These are phyloP conservation scores for Astrothelium subdiscretum DNA, from an alignment of 495 filamentous ascomycete genomes.

Conservation along the genomic window DNA sequence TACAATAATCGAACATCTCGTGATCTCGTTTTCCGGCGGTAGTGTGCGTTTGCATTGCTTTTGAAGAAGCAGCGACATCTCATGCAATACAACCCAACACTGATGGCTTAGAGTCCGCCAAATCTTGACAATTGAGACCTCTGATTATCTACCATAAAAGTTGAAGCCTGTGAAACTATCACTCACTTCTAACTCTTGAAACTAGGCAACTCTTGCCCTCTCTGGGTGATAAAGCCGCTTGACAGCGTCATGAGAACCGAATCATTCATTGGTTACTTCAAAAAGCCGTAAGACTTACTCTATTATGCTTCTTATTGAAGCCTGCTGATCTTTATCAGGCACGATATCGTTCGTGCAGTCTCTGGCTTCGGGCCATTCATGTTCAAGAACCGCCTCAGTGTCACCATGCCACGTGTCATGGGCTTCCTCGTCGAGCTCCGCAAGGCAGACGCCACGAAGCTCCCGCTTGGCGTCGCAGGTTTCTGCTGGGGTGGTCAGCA, in stretches of 20 bases:
- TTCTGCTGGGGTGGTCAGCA: slow-evolving; percentile 26
- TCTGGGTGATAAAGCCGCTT: background rate
- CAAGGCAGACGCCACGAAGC: slow-evolving; percentile 13
- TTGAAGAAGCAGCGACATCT: too few species aligned
- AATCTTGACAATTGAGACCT: background rate
- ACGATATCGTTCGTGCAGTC: background rate
- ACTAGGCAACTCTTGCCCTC: background rate
- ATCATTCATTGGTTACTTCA: background rate
- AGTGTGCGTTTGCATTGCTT: background rate
- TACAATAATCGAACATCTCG: background rate
- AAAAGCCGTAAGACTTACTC: background rate
- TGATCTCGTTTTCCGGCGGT: background rate
- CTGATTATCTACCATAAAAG: too few species aligned
- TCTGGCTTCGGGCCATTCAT: slow-evolving; percentile 12
- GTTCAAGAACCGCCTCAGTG: slow-evolving; percentile 4
- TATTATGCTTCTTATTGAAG: background rate
- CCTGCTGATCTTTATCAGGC: background rate
- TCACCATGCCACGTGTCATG: slow-evolving; percentile 14
- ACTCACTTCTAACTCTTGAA: background rate
- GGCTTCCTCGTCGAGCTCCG: slow-evolving; percentile 17
- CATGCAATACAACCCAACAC: too few species aligned
- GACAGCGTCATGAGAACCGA: background rate
- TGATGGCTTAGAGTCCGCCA: background rate
- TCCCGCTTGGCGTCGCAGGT: slow-evolving; percentile 21
- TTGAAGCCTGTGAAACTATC: background rate